Base-by-base conservation (phyloP, 805 yeast genomes). In the Komagataella pastoris region DNA sequence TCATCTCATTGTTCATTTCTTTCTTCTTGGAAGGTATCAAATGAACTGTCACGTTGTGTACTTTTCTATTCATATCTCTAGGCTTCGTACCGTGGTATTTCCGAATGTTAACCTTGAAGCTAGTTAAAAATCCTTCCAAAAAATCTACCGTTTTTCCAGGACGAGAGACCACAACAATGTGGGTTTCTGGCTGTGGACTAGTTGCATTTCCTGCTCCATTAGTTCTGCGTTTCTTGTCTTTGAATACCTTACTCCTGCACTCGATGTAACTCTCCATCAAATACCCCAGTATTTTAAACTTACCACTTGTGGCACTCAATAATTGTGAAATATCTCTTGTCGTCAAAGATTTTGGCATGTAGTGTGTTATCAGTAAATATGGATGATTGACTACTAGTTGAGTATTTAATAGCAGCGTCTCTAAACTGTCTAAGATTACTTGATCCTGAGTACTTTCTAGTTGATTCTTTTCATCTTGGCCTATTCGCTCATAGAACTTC, bases 381-480 rank as follows among this genome's bases (percentile, higher is more conserved):
- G 98, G 98, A 67, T 91, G 99, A 0, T 91, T 80, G 21, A 95
- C 81, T 2, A 90, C 93, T 23, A 83, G 72, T 62, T 83, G 83
- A 47, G 90, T 79, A 66, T 90, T 89, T 53, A 77, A 66, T 54
- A 87, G 77, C 65, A 95, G 78, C 6, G 87, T 83, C 54, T 80
- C 77, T 63, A 91, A 72, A 0, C 95, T 82, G 60, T 87, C 87
- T n/a, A 81, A 71, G 44, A 85, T 77, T 24, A 86, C 78, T 48
- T 74, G 74, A 49, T 78, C 80, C 48, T 64, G 58, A n/a, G 63
- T 54, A 7, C 69, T 65, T 19, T 43, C 45, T n/a, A 50, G 44
- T 14, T 54, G 51, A 2, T 54, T 50, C 45, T 56, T 60, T 14
- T 71, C 74, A 5, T 66, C 64, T 46, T 68, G 66, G 55, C 73